Evolutionary conservation across 495 filamentous ascomycete genomes (phyloP), one percentile per base, ranked within the genome.

Genomic region (Parmelia sp.): DNA sequence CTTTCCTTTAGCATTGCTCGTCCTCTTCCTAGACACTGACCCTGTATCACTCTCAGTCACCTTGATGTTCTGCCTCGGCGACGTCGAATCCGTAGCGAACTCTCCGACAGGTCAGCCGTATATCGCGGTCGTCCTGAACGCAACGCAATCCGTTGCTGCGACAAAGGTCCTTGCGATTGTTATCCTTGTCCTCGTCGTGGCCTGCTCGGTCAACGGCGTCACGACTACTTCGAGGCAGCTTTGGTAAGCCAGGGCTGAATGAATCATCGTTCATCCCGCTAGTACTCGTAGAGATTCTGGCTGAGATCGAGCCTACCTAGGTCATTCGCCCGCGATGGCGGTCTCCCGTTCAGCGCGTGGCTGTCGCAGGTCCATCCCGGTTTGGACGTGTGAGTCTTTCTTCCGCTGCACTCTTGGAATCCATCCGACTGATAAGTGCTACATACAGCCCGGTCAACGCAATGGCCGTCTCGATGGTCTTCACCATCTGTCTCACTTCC

Each of bases 261-360:
- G 35, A 39, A 25, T 37, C 29, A 15, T 60, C 59, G 45, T 15
- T 37, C 29, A 15, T 60, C 59, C 44, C 53, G 39, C 55, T 37
- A 11, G 36, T n/a, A n/a, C 57, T 53, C 27, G 36, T 33, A 62
- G 36, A 19, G 56, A 58, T 14, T 51, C 29, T 31, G 62, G 27
- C 47, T 68, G 35, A 65, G 25, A 1, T 58, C 58, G n/a, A 27
- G 23, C 61, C 57, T 44, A 33, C 61, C 57, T 44, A 68, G 66
- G 66, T 68, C 74, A 25, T 81, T 75, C 68, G 77, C 76, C 27
- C 69, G 78, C 23, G 77, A 79, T 62, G 65, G 71, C n/a, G 78
- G 78, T n/a, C 71, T 79, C 44, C 78, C 78, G 25, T 78, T 74
- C 63, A 74, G 72, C 56, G 58, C 37, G 6, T 77, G 71, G 70